Evolutionary conservation across 306 rosid species (phyloP).

Genomic region (apple (Malus domestica)): ASM211411v1 NC_041803.1:6915001-6915500

Average conservation of each 20-base stretch:
- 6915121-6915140: too few species aligned
- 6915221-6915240: constrained; percentile 69
- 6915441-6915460: background rate
- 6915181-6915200: constrained; percentile 89
- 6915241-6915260: constrained; percentile 52
- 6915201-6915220: constrained; percentile 88
- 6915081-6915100: too few species aligned
- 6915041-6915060: too few species aligned
- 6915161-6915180: constrained; percentile 20
- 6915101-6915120: too few species aligned
- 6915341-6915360: background rate
- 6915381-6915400: background rate
- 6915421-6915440: background rate
- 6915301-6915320: background rate
- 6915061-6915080: too few species aligned
- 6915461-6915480: background rate
- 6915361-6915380: background rate
- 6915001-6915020: too few species aligned
- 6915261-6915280: constrained; percentile 18
- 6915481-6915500: background rate
- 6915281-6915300: background rate
- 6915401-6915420: background rate
- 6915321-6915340: background rate
- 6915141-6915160: too few species aligned
- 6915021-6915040: too few species aligned